These are phyloP conservation scores for Albifimbria verrucaria DNA, from an alignment of 2,329 filamentous ascomycete genomes.

Conservation along the genomic window DNA sequence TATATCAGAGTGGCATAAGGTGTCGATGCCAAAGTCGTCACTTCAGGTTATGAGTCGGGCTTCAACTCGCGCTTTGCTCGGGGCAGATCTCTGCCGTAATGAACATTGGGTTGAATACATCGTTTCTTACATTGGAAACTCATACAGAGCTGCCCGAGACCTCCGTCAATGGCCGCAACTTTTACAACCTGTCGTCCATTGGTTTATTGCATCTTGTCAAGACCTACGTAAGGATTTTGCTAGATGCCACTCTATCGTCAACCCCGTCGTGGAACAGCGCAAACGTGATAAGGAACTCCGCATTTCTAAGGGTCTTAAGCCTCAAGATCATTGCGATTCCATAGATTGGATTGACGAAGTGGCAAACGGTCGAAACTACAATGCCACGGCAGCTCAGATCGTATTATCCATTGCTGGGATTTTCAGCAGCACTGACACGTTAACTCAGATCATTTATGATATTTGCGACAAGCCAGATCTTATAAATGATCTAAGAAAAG, in stretches of 20 bases:
- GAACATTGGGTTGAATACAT: slow-evolving; percentile 40
- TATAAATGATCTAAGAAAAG: slow-evolving; percentile 37
- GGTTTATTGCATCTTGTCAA: background rate
- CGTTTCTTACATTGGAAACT: slow-evolving; percentile 33
- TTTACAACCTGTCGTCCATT: background rate
- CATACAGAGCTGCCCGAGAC: background rate
- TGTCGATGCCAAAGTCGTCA: background rate
- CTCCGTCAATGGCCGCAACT: background rate
- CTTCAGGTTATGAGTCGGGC: slow-evolving; percentile 12
- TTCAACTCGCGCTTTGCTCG: slow-evolving; percentile 30
- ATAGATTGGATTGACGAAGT: slow-evolving; percentile 53
- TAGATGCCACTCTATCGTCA: background rate
- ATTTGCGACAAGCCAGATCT: slow-evolving; percentile 38
- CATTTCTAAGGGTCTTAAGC: background rate
- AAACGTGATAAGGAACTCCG: background rate
- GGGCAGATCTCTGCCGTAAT: slow-evolving; percentile 33
- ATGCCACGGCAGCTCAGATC: slow-evolving; percentile 14
- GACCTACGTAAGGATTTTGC: background rate
- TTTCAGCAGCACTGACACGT: slow-evolving; percentile 44
- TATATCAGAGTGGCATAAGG: background rate
- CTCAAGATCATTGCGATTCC: slow-evolving; percentile 33
- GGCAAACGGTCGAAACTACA: slow-evolving; percentile 20
- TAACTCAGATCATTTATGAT: slow-evolving; percentile 13
- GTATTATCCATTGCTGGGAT: slow-evolving; percentile 44
- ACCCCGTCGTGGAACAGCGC: background rate